These are phyloP conservation scores for Debaryomycetaceae sp. DNA, from an alignment of 1,139 yeast genomes.

Conservation along the genomic window DNA sequence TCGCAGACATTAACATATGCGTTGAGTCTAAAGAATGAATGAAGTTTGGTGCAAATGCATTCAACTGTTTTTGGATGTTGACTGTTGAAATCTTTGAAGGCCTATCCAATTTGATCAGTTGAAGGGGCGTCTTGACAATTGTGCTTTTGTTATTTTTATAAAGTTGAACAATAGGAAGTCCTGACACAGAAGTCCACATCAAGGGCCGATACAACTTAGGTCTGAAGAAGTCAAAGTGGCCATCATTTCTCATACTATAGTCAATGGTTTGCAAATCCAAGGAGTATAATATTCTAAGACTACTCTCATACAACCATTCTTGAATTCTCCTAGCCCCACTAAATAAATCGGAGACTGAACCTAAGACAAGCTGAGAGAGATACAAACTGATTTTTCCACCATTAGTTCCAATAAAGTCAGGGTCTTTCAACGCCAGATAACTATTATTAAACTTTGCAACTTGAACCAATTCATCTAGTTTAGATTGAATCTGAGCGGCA, in stretches of 20 bases:
- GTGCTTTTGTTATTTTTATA: constrained; percentile 21
- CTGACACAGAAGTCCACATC: constrained; percentile 43
- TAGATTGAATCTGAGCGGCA: constrained; percentile 25
- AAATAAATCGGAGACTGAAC: constrained; percentile 34
- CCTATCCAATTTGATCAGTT: constrained; percentile 17
- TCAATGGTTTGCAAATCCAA: constrained; percentile 17
- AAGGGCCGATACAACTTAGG: constrained; percentile 25
- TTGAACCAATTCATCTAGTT: constrained; percentile 20
- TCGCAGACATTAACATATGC: constrained; percentile 38
- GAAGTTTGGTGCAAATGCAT: constrained; percentile 44
- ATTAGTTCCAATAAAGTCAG: constrained; percentile 1
- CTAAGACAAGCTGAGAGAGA: constrained; percentile 25
- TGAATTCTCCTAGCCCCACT: constrained; percentile 33
- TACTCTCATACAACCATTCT: constrained; percentile 33
- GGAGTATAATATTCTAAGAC: constrained; percentile 27
- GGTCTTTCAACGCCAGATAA: not conserved
- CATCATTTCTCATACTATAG: not conserved
- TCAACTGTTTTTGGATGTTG: constrained; percentile 29
- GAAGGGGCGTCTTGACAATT: constrained; percentile 23
- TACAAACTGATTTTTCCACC: constrained; percentile 14
- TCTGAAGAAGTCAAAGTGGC: constrained; percentile 16
- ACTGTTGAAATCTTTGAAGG: constrained; percentile 19
- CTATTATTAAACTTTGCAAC: constrained; percentile 2
- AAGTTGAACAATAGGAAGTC: constrained; percentile 42
- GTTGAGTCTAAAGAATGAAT: constrained; percentile 43